Conservation (phyloP, 192 early-diverging fungal genomes). For the Chytriomyces sp. region DNA sequence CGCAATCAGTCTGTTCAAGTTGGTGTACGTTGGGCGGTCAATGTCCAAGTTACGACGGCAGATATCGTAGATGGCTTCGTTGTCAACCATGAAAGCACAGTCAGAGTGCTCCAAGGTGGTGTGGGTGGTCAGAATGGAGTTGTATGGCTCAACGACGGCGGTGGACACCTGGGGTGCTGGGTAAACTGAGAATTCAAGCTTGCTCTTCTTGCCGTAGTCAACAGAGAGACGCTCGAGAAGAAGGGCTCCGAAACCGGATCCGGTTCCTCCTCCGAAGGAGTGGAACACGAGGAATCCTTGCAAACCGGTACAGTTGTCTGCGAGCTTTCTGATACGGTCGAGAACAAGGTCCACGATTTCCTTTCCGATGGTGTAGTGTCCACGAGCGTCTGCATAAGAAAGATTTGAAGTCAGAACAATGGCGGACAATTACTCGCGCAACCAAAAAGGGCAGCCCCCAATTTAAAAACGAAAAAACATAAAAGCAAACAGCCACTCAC, state of each 20-base stretch:
- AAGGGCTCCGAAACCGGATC: slow-evolving; percentile 98
- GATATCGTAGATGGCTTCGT: slow-evolving; percentile 98
- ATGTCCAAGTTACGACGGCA: slow-evolving; percentile 98
- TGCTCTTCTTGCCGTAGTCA: slow-evolving; percentile 99
- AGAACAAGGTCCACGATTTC: slow-evolving; percentile 96
- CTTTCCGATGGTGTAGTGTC: slow-evolving; percentile 99
- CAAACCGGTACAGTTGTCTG: slow-evolving; percentile 97
- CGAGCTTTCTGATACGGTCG: slow-evolving; percentile 96
- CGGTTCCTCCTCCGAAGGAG: slow-evolving; percentile 99
- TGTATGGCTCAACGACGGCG: slow-evolving; percentile 97
- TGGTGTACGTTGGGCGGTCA: slow-evolving; percentile 94
- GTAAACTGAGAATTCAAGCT: slow-evolving; percentile 99
- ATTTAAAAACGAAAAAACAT: too few relatives aligned
- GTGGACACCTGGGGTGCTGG: slow-evolving; percentile 97
- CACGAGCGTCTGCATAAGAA: slow-evolving; percentile 80
- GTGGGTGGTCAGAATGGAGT: slow-evolving; percentile 99
- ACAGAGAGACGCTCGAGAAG: slow-evolving; percentile 97
- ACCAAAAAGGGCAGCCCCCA: too few relatives aligned
- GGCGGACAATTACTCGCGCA: too few relatives aligned
- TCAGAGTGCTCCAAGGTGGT: slow-evolving; percentile 98
- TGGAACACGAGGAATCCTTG: slow-evolving; percentile 99
- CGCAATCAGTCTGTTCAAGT: slow-evolving; percentile 96
- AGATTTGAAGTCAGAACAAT: too few relatives aligned
- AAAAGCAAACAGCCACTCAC: too few relatives aligned
- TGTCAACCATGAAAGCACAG: slow-evolving; percentile 99